phyloP scores from a whole-genome alignment of 2,329 filamentous ascomycete genomes.

The Cercospora sp. region DNA sequence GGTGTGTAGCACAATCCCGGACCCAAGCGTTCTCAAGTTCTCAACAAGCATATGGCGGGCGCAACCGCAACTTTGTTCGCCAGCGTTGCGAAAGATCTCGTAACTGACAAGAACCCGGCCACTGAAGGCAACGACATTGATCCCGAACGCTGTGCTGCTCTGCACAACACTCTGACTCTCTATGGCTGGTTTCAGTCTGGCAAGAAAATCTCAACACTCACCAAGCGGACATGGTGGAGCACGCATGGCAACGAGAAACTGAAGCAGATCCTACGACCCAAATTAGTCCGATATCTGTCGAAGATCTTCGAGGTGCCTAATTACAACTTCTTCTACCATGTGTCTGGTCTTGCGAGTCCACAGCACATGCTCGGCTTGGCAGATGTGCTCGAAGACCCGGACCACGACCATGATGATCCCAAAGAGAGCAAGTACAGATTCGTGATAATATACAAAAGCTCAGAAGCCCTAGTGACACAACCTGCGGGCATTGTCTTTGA shows the following conservation, averaged over 20 bases:
- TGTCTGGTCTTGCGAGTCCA: slow-evolving; percentile 33
- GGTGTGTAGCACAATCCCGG: not conserved
- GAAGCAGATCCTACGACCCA: slow-evolving; percentile 32
- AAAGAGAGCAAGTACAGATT: slow-evolving; percentile 35
- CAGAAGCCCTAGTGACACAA: slow-evolving; percentile 34
- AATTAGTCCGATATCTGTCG: slow-evolving; percentile 33
- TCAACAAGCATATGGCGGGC: slow-evolving; percentile 16
- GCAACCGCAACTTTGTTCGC: slow-evolving; percentile 32
- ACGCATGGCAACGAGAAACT: slow-evolving; percentile 33
- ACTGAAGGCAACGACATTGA: slow-evolving; percentile 31
- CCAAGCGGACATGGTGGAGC: slow-evolving; percentile 38
- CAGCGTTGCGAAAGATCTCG: slow-evolving; percentile 36
- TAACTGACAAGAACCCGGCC: slow-evolving; percentile 31
- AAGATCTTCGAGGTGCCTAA: slow-evolving; percentile 38
- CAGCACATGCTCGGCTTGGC: slow-evolving; percentile 35
- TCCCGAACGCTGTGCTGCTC: slow-evolving; percentile 36
- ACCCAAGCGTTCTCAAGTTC: not conserved
- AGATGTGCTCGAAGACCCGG: slow-evolving; percentile 35
- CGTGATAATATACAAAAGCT: slow-evolving; percentile 36
- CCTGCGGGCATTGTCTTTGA: slow-evolving; percentile 38
- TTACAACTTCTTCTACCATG: slow-evolving; percentile 39
- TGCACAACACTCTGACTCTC: slow-evolving; percentile 39
- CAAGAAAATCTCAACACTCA: slow-evolving; percentile 34
- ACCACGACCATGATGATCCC: slow-evolving; percentile 25
- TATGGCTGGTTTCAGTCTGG: slow-evolving; percentile 40